phyloP scores from a whole-genome alignment of 2,329 filamentous ascomycete genomes.

The Fusarium nygamai region DNA sequence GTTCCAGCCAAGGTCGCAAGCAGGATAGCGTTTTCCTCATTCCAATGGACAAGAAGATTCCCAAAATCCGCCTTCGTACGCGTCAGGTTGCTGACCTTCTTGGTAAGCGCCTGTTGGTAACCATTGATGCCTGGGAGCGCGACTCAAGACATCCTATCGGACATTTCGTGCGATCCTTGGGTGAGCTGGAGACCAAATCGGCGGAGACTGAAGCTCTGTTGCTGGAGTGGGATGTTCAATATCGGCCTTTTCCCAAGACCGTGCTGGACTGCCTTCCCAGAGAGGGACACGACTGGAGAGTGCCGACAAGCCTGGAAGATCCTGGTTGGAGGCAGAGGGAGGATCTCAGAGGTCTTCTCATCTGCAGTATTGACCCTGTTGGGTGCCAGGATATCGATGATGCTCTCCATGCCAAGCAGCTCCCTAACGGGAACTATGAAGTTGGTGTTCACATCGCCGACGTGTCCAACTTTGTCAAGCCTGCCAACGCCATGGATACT shows the following conservation, averaged over 20 bases:
- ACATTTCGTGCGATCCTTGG: constrained; percentile 92
- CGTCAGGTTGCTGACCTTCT: constrained; percentile 88
- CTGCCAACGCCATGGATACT: constrained; percentile 95
- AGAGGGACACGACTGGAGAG: constrained; percentile 94
- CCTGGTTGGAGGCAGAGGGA: constrained; percentile 86
- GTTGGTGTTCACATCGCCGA: constrained; percentile 99
- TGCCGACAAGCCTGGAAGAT: constrained; percentile 81
- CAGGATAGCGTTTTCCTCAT: constrained; percentile 95
- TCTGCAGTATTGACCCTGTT: constrained; percentile 97
- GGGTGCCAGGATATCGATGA: constrained; percentile 99
- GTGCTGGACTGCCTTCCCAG: constrained; percentile 91
- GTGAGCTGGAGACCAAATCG: constrained; percentile 95
- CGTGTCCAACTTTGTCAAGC: constrained; percentile 98
- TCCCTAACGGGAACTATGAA: constrained; percentile 94
- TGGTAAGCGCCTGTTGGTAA: constrained; percentile 90
- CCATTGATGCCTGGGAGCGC: constrained; percentile 94
- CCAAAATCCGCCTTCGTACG: constrained; percentile 93
- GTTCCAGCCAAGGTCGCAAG: constrained; percentile 78
- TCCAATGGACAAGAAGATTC: constrained; percentile 97
- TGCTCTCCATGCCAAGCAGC: constrained; percentile 83
- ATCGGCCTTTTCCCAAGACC: constrained; percentile 94
- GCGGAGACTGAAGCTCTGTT: constrained; percentile 95
- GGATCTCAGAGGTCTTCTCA: constrained; percentile 85
- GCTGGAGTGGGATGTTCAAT: constrained; percentile 96
- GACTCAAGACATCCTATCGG: constrained; percentile 93